Percentiles rank a stretch among this genome's conserved stretches.
Conservation (phyloP, 1,284 basidiomycete species). For the Sanghuangporus baumii region DNA sequence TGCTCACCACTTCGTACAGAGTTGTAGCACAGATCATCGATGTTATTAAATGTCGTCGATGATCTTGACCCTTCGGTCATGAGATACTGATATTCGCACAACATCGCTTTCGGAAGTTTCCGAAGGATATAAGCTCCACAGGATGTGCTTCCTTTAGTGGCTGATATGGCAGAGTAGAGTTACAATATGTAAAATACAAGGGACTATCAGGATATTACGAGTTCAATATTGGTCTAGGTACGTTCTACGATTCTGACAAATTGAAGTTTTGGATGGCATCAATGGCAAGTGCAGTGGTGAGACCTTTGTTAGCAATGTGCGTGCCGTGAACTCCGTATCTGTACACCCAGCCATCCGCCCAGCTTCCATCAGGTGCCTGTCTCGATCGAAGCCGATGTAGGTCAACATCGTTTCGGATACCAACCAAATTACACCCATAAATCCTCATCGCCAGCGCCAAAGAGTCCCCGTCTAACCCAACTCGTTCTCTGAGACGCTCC, state of each 20-base stretch:
- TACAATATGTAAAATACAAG: no score
- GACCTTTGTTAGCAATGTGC: conserved; percentile 11
- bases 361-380: conserved; percentile 17
- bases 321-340: conserved; percentile 9
- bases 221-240: not conserved
- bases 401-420: conserved; percentile 7
- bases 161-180: no score
- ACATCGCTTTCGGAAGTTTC: no score
- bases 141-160: no score
- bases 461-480: conserved; percentile 11
- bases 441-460: conserved; percentile 17
- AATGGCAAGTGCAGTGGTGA: conserved; percentile 17
- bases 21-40: no score
- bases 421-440: conserved; percentile 5
- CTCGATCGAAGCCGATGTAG: conserved; percentile 8
- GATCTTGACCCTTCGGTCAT: no score
- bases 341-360: conserved; percentile 17
- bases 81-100: no score
- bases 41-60: no score
- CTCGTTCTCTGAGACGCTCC: conserved; percentile 10
- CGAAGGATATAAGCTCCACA: no score
- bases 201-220: not conserved
- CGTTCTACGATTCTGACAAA: not conserved
- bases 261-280: conserved; percentile 2
- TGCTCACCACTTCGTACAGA: no score